Base-by-base conservation (phyloP, 176 grass and related monocot genomes). In the Cocos nucifera region DNA sequence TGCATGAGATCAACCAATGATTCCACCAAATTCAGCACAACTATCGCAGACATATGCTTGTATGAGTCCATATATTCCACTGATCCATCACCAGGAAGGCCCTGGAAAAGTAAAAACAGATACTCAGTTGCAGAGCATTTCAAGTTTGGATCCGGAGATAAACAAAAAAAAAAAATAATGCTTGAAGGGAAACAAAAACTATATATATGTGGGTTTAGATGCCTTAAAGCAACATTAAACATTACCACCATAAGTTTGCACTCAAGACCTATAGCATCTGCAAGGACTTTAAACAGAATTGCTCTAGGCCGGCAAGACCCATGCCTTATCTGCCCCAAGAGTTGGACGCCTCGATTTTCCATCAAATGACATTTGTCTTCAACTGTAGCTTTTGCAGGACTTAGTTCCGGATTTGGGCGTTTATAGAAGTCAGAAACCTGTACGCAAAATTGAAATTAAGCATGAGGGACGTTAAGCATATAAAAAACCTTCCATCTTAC, bases 211-310 rank as follows among this genome's bases (percentile, higher is more conserved):
- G 32, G 32, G 5, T 39, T 39, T 2, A 39, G 35, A 44, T 44
- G 35, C 10, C 14, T 44, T 44, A 44, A 44, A 44, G 35, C 1
- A 44, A 44, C 1, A 44, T 44, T 9, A 44, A 44, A 66, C 25
- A 69, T 70, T 91, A 97, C 93, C 93, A 88, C 79, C 24, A 91
- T 28, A 25, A 97, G 81, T 75, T 97, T 97, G 65, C 78, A 82
- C 32, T 97, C 87, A 65, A 97, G 78, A 74, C 87, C 81, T 66
- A 91, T 84, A 73, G 87, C 69, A 65, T 97, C 87, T 18, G 93
- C 87, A 78, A 97, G 84, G 60, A 97, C 84, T 82, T 97, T 97
- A 70, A 97, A 97, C 68, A 97, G 66, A 66, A 97, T 88, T 70
- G 93, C 93, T 51, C 82, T 83, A 58, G 84, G 81, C 65, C 93